phyloP scores from a whole-genome alignment of 176 grass and related monocot species.

The Musa itinerans region DNA sequence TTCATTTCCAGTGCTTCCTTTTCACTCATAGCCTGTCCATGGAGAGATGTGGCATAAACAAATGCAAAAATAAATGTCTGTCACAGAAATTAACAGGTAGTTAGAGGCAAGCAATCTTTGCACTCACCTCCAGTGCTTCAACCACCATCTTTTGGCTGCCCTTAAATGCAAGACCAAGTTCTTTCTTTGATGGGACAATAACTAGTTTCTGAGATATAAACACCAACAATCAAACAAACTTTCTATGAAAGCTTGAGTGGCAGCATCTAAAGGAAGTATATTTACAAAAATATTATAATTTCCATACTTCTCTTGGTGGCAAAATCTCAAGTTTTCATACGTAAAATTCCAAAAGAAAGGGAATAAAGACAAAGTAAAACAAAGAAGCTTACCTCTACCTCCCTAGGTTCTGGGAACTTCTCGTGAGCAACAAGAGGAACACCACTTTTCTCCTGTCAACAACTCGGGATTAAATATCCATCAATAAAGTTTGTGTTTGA shows the following conservation, averaged over 20 bases:
- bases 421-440: constrained; percentile 67
- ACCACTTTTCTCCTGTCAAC: constrained; percentile 58
- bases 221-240: constrained; percentile 19
- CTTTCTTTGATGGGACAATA: constrained; percentile 93
- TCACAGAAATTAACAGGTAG: background rate
- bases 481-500: background rate
- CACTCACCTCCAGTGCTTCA: constrained; percentile 80
- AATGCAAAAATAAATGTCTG: constrained; percentile 13
- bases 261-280: constrained; percentile 12
- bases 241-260: constrained; percentile 17
- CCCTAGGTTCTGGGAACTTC: constrained; percentile 56
- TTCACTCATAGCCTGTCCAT: constrained; percentile 52
- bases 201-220: constrained; percentile 55
- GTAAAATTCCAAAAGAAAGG: background rate
- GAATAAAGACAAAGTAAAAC: background rate
- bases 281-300: background rate
- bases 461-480: no score
- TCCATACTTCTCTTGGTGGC: no score
- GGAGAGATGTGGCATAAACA: constrained; percentile 10
- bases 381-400: constrained; percentile 53
- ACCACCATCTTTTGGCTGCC: constrained; percentile 76
- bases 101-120: background rate
- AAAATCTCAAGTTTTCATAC: no score
- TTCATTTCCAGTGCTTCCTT: constrained; percentile 77
- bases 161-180: constrained; percentile 89